Base-by-base conservation (phyloP, 352 stramenopile species). In the Stramenopiles sp. region DNA sequence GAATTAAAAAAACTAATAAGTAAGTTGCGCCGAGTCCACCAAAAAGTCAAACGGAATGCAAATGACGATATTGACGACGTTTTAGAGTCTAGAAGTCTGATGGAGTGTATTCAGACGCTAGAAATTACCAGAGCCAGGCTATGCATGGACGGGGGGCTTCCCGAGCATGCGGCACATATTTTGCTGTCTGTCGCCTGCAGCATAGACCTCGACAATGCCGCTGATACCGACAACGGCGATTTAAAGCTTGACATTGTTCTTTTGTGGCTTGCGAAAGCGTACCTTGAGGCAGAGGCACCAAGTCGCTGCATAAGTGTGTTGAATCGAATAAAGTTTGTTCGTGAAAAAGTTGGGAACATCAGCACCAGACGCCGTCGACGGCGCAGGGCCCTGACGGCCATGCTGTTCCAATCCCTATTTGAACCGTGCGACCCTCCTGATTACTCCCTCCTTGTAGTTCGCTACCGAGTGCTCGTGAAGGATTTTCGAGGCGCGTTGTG, bases 181-280 rank as follows among this genome's bases (percentile, higher is more conserved):
- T 71, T 71, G 12, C 35, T 71, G 12, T 33, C 31, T 2, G 4
- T 71, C 33, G 53, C 53, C 4, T 2, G 35, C 33, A 35, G 31
- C 2, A 71, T 71, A 6, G 53, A 71, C 4, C 33, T 71, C 6
- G 53, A 71, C 35, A 33, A 71, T 71, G 53, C 35, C 6, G 6
- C 33, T 6, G 53, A 71, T 71, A 6, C 35, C 35, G 53, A 71
- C 12, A 71, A 71, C 35, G 53, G 4, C 6, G 2, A 2, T 71
- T 31, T 31, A 6, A 71, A 71, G 35, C 35, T 71, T 4, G 2
- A 71, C 4, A 33, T 71, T 2, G 53, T 71, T 2, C 53, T 35
- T 71, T 6, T 71, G 6, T 71, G 53, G 53, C 35, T 71, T 4
- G 53, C 53, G 33, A 33, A 71, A 71, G 6, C 53, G 12, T 71